Conservation (phyloP, 2,329 filamentous ascomycete species). For the Neonectria ditissima region DNA sequence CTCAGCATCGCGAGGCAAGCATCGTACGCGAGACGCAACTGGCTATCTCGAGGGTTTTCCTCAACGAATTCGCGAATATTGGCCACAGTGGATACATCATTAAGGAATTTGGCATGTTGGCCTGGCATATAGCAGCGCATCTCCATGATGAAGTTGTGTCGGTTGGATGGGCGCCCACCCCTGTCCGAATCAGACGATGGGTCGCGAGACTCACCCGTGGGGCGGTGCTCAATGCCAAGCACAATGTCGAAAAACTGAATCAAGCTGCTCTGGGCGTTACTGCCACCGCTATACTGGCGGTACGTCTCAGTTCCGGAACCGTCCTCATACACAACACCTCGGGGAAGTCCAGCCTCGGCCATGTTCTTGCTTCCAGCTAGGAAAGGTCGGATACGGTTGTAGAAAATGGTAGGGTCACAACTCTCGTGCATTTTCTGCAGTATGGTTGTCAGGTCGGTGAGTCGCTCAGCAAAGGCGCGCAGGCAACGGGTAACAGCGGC, state of each 20-base stretch:
- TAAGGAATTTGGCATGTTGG: slow-evolving; percentile 87
- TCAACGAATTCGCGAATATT: slow-evolving; percentile 91
- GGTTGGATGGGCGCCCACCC: slow-evolving; percentile 54
- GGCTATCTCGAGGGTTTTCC: slow-evolving; percentile 67
- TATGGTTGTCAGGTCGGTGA: slow-evolving; percentile 85
- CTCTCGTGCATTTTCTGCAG: slow-evolving; percentile 93
- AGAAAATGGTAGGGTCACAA: slow-evolving; percentile 95
- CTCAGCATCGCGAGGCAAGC: slow-evolving; percentile 81
- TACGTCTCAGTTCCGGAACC: slow-evolving; percentile 76
- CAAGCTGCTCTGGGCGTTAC: slow-evolving; percentile 95
- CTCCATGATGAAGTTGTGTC: slow-evolving; percentile 91
- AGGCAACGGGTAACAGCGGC: slow-evolving; percentile 81
- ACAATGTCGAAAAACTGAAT: slow-evolving; percentile 98
- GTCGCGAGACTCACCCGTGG: slow-evolving; percentile 79
- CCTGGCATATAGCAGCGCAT: slow-evolving; percentile 99
- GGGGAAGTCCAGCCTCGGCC: slow-evolving; percentile 89
- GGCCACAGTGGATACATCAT: slow-evolving; percentile 80
- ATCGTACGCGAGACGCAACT: slow-evolving; percentile 85
- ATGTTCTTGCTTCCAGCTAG: slow-evolving; percentile 98
- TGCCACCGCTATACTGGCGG: slow-evolving; percentile 90
- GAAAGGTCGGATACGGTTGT: slow-evolving; percentile 95
- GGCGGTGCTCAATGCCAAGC: slow-evolving; percentile 88
- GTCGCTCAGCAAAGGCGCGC: slow-evolving; percentile 83
- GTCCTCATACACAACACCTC: slow-evolving; percentile 89
- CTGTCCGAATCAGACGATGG: slow-evolving; percentile 58